Percentiles rank a stretch among this genome's conserved stretches.
Evolutionary conservation across 768 basidiomycete species (phyloP).

Genomic region (Crucibulum laeve): DNA sequence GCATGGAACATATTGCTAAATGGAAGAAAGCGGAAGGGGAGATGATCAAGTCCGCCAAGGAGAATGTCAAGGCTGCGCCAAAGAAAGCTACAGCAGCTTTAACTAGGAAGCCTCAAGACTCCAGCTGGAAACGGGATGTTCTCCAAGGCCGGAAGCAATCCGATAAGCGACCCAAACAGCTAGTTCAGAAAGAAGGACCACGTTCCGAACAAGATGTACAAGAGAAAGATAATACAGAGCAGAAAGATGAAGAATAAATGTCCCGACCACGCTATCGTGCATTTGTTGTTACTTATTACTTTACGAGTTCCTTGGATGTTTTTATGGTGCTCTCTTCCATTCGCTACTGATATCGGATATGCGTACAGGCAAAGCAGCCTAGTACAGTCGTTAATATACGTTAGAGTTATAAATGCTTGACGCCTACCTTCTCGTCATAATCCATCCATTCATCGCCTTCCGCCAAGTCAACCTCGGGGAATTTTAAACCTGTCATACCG

Average conservation of each 20-base stretch:
- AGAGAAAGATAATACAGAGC: slow-evolving; percentile 8
- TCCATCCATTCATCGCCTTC: slow-evolving; percentile 81
- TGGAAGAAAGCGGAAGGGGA: slow-evolving; percentile 35
- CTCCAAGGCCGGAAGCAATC: slow-evolving; percentile 13
- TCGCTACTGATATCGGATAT: slow-evolving; percentile 62
- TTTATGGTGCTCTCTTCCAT: slow-evolving; percentile 59
- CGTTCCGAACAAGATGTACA: not conserved
- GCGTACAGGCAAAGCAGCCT: slow-evolving; percentile 64
- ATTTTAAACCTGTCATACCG: slow-evolving; percentile 53
- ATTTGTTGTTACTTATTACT: slow-evolving; percentile 1
- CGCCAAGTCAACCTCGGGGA: slow-evolving; percentile 60
- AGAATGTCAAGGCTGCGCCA: slow-evolving; percentile 16
- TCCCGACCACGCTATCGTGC: not conserved
- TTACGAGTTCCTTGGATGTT: too few species aligned
- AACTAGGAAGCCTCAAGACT: not conserved
- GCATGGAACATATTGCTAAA: slow-evolving; percentile 42
- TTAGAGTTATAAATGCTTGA: not conserved
- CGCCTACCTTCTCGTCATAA: slow-evolving; percentile 83
- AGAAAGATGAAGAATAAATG: not conserved
- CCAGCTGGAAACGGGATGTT: slow-evolving; percentile 26
- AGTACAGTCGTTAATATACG: not conserved
- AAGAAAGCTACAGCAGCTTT: not conserved
- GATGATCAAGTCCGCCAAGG: slow-evolving; percentile 24
- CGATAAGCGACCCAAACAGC: not conserved
- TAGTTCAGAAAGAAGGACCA: not conserved